Base-by-base conservation (phyloP, 108 stramenopile species). In the Skeletonema grethae region DNA sequence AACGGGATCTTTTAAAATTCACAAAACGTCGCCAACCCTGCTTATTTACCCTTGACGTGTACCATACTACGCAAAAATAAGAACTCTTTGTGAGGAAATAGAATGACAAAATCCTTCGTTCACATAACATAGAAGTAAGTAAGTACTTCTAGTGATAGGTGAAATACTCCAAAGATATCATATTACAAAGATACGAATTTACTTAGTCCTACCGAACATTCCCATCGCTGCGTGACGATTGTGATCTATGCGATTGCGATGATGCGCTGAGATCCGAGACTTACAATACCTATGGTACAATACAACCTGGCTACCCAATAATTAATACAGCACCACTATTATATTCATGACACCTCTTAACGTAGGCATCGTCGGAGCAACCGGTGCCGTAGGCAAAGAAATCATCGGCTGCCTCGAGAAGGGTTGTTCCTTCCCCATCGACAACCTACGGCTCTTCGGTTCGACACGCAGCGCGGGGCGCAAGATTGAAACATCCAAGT, bases 371-470 rank as follows among this genome's bases (percentile, higher is more conserved):
- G 97, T 97, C 30, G 98, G 98, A 22, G 97, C 97, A 36, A 97
- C 98, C 6, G 98, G 98, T 16, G 98, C 98, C 43, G 98, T 99
- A 5, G 98, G 98, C 3, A 91, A 95, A 73, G 98, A 99, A 82
- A 93, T 99, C 67, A 86, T 96, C 28, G 77, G 88, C 22, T 86
- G 85, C 61, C 81, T 99, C 62, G 91, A 93, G 59, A 87, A 85
- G 59, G 82, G 93, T 9, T 38, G 36, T 11, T 61, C 78, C 10
- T 85, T 93, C 63, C 87, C 88, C 53, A 92, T 96, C 29, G 76
- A 72, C 28, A 69, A 75, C 29, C 86, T 97, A 15, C 89, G 92
- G 35, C 90, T 97, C 60, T 97, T 97, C 77, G 96, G 94, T 35
- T 86, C 86, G 24, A 79, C 70, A 53, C 89, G 94, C 53, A 89